Evolutionary conservation across 192 early-diverging fungal species (phyloP).

Genomic region (Coemansia sp.): DNA sequence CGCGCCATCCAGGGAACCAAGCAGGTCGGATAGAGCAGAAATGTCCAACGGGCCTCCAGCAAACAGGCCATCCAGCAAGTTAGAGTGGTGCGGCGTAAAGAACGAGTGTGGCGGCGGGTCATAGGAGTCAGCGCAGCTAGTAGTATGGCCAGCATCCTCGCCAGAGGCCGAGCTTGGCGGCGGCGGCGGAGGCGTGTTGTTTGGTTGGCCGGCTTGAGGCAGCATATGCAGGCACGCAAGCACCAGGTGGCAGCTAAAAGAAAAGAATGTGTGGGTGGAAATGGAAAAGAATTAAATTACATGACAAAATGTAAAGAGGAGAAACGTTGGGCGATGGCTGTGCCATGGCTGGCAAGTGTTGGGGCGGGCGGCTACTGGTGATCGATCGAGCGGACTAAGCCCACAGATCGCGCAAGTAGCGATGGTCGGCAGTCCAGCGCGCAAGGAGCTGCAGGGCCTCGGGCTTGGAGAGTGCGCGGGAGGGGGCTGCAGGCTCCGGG

Average conservation of each 20-base stretch:
- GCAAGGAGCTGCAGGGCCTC: slow-evolving; percentile 53
- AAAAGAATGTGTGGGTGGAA: neutral
- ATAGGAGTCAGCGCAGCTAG: too few species aligned
- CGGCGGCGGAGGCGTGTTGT: neutral
- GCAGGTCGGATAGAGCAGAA: slow-evolving; percentile 10
- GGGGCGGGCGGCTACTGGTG: too few species aligned
- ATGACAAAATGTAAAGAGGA: neutral
- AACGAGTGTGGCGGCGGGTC: too few species aligned
- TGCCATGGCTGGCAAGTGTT: too few species aligned
- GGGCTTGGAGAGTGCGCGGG: neutral
- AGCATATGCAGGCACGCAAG: neutral
- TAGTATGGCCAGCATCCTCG: neutral
- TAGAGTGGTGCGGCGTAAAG: too few species aligned
- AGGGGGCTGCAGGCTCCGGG: too few species aligned
- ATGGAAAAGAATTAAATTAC: neutral
- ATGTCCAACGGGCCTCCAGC: slow-evolving; percentile 8
- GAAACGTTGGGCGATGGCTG: neutral
- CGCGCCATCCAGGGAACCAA: slow-evolving; percentile 7
- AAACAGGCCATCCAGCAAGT: neutral
- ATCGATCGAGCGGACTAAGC: slow-evolving; percentile 19
- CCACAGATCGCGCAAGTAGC: slow-evolving; percentile 49
- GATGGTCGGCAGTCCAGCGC: slow-evolving; percentile 48
- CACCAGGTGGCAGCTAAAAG: neutral
- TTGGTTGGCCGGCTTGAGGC: neutral
- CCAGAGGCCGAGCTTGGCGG: slow-evolving; percentile 6